Evolutionary conservation across 257 asterid genomes (phyloP).

Genomic region (Nicotiana otophora): DNA sequence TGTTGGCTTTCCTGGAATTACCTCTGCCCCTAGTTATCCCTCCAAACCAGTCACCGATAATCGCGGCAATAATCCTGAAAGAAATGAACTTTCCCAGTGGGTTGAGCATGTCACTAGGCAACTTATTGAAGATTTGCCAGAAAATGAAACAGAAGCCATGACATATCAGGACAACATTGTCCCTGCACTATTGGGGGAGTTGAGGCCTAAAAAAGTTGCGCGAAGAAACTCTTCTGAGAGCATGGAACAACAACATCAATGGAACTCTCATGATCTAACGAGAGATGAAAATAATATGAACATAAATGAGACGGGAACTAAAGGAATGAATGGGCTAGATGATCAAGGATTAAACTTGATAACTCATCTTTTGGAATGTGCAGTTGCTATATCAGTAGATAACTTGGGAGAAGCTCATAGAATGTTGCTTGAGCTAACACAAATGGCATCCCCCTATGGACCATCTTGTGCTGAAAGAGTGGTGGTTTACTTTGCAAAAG

Average conservation of each 20-base stretch:
- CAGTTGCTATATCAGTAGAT: slow-evolving; percentile 72
- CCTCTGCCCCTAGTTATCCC: neutral
- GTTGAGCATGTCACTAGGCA: slow-evolving; percentile 59
- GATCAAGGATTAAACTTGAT: slow-evolving; percentile 45
- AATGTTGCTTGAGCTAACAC: slow-evolving; percentile 62
- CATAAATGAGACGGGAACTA: neutral
- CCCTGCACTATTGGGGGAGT: slow-evolving; percentile 29
- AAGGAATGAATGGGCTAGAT: slow-evolving; percentile 17
- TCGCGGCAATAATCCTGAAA: slow-evolving; percentile 16
- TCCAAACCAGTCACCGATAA: slow-evolving; percentile 5
- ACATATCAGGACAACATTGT: slow-evolving; percentile 8
- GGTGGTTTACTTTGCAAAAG: slow-evolving; percentile 64
- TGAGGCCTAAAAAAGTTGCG: slow-evolving; percentile 32
- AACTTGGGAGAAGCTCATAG: slow-evolving; percentile 66
- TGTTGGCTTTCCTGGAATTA: slow-evolving; percentile 11
- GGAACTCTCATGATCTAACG: neutral
- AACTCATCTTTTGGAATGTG: slow-evolving; percentile 55
- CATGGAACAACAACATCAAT: slow-evolving; percentile 18
- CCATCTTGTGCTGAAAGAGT: slow-evolving; percentile 60
- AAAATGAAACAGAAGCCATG: slow-evolving; percentile 7
- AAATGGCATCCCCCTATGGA: slow-evolving; percentile 54
- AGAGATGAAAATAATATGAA: neutral
- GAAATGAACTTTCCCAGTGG: slow-evolving; percentile 61
- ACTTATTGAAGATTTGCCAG: slow-evolving; percentile 53
- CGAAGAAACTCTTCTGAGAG: slow-evolving; percentile 18